phyloP scores from a whole-genome alignment of 2,329 filamentous ascomycete species.

The Cladosporium sp. region DNA sequence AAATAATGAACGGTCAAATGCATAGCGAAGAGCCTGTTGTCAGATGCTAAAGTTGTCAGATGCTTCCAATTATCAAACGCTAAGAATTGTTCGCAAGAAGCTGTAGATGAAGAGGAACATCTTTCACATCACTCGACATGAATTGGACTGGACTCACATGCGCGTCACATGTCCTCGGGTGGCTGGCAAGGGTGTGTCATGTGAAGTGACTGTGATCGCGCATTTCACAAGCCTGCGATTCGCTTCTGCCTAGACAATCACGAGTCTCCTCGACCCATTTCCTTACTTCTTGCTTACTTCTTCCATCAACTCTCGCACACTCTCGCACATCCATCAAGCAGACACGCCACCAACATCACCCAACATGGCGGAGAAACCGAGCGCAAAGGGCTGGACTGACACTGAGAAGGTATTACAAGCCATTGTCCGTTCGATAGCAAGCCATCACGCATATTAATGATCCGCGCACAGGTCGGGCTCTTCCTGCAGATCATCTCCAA shows the following conservation, averaged over 20 bases:
- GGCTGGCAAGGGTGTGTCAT: too few species aligned
- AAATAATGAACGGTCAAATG: too few species aligned
- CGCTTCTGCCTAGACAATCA: neutral
- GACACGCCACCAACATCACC: neutral
- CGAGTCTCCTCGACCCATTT: neutral
- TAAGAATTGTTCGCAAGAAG: too few species aligned
- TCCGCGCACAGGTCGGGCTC: constrained; percentile 19
- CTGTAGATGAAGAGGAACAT: too few species aligned
- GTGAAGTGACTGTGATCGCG: neutral
- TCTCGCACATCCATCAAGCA: neutral
- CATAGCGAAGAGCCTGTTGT: too few species aligned
- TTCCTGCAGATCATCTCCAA: constrained; percentile 28
- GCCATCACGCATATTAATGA: neutral
- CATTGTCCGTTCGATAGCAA: neutral
- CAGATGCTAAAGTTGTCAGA: too few species aligned
- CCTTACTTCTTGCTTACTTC: neutral
- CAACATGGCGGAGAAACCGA: constrained; percentile 21
- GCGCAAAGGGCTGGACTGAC: constrained; percentile 26
- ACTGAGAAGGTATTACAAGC: constrained; percentile 25
- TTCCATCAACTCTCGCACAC: neutral
- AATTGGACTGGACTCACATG: too few species aligned
- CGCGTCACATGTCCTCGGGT: too few species aligned
- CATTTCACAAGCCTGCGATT: neutral
- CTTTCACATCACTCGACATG: too few species aligned
- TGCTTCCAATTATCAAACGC: too few species aligned